Conservation (phyloP, 1,284 basidiomycete genomes). For the Melampsora americana region DNA sequence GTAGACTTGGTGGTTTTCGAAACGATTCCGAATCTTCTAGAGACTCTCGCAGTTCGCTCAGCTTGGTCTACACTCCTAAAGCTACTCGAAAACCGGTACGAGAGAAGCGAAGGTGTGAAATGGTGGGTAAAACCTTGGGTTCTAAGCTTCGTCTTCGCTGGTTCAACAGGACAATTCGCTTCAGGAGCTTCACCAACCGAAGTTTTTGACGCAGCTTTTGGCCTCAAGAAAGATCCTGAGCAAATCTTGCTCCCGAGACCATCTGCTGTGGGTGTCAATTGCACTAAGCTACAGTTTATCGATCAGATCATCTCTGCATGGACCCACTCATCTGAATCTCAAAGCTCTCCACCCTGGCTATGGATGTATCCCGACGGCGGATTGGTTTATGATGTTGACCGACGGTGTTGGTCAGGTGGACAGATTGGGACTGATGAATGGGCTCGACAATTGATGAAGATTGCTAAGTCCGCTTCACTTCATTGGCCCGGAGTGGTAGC, state of each 20-base stretch:
- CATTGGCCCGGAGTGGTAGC: conserved; percentile 63
- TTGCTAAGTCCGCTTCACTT: conserved; percentile 44
- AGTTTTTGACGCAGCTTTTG: conserved; percentile 17
- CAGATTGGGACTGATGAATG: conserved; percentile 9
- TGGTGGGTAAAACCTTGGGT: conserved; percentile 65
- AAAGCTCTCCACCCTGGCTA: conserved; percentile 59
- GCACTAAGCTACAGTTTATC: conserved; percentile 57
- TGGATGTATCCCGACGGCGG: conserved; percentile 73
- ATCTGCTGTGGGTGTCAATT: conserved; percentile 68
- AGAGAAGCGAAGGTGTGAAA: conserved; percentile 47
- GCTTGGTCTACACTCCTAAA: conserved; percentile 54
- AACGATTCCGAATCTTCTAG: conserved; percentile 68
- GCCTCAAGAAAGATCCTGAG: neutral
- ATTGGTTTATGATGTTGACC: conserved; percentile 60
- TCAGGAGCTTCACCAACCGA: conserved; percentile 9
- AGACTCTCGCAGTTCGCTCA: conserved; percentile 65
- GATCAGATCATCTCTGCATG: conserved; percentile 17
- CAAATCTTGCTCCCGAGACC: conserved; percentile 54
- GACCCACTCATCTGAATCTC: conserved; percentile 4
- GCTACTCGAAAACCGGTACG: conserved; percentile 52
- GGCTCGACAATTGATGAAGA: conserved; percentile 39
- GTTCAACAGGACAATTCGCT: conserved; percentile 45
- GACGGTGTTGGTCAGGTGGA: conserved; percentile 58
- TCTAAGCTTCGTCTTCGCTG: conserved; percentile 69
- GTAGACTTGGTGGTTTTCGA: conserved; percentile 73